Conservation (phyloP, 2,329 filamentous ascomycete species). For the Colletotrichum siamense region DNA sequence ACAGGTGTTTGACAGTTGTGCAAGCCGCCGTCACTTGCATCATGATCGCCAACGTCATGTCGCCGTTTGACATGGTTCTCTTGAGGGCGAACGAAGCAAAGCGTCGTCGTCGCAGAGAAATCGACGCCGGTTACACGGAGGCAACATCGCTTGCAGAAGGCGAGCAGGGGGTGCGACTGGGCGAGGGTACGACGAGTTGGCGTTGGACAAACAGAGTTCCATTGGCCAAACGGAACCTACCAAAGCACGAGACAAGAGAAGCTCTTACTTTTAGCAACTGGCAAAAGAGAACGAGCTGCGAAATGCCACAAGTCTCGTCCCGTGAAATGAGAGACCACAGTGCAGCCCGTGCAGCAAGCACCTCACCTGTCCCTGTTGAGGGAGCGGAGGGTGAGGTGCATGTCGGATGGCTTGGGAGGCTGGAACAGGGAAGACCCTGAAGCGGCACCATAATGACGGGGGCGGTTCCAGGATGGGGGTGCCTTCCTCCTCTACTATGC, state of each 20-base stretch:
- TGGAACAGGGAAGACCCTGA: neutral
- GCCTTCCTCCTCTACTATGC: neutral
- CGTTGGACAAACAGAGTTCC: neutral
- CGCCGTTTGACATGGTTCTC: neutral
- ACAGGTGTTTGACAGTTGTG: slow-evolving; percentile 2
- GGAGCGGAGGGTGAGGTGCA: no score
- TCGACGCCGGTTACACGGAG: neutral
- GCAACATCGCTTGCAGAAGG: neutral
- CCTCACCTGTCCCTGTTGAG: neutral
- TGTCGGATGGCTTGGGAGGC: neutral
- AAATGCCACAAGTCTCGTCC: neutral
- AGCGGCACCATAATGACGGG: neutral
- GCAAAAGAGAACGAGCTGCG: neutral
- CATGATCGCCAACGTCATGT: neutral
- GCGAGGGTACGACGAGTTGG: neutral
- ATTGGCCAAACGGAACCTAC: neutral
- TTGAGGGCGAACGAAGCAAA: neutral
- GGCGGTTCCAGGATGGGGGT: neutral
- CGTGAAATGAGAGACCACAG: neutral
- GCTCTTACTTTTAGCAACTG: neutral
- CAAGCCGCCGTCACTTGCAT: slow-evolving; percentile 11
- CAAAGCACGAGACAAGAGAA: neutral
- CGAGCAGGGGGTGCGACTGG: neutral
- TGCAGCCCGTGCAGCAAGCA: neutral
- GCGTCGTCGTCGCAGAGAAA: neutral